These are phyloP conservation scores for Agastache rugosa DNA, from an alignment of 257 asterid species.

Conservation along the genomic window DNA sequence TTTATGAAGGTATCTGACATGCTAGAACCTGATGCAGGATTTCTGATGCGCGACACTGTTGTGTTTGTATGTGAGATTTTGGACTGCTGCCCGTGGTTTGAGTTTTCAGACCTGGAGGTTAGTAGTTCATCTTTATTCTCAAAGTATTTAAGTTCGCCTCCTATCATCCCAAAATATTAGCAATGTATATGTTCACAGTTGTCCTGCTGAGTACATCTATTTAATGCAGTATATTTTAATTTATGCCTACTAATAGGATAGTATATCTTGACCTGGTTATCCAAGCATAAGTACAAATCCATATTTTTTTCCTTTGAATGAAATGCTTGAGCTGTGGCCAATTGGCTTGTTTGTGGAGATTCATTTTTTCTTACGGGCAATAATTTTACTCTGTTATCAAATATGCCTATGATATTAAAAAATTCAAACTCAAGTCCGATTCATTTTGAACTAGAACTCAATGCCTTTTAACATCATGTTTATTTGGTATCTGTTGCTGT, in stretches of 20 bases:
- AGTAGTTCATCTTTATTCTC: conserved; percentile 40
- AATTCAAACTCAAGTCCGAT: not conserved
- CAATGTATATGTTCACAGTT: conserved; percentile 11
- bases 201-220: conserved; percentile 23
- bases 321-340: conserved; percentile 8
- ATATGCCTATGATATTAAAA: too few relatives aligned
- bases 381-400: not conserved
- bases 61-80: conserved; percentile 96
- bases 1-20: conserved; percentile 97
- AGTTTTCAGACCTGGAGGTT: conserved; percentile 96
- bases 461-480: conserved; percentile 1
- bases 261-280: not conserved
- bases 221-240: conserved; percentile 2
- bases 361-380: conserved; percentile 6
- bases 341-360: not conserved
- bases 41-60: conserved; percentile 87
- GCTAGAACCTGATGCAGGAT: conserved; percentile 96
- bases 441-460: conserved; percentile 10
- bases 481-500: conserved; percentile 16
- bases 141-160: conserved; percentile 24
- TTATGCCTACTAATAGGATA: not conserved
- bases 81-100: conserved; percentile 99
- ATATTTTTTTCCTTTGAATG: conserved; percentile 5
- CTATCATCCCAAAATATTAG: conserved; percentile 11
- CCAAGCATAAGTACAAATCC: not conserved